phyloP scores from a whole-genome alignment of 2,329 filamentous ascomycete genomes.

The Colletotrichum abscissum region DNA sequence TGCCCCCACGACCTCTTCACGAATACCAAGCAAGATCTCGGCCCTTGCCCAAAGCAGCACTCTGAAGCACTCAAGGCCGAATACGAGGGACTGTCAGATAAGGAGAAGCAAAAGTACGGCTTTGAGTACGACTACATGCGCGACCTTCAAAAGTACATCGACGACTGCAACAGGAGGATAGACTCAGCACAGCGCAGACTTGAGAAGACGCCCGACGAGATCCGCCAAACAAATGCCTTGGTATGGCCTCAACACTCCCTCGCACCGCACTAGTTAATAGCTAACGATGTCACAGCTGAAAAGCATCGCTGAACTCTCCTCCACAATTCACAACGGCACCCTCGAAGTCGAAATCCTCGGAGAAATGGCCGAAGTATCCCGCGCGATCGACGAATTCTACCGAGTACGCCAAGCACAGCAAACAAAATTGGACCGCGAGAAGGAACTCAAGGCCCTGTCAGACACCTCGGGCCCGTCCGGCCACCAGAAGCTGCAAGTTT shows the following conservation, averaged over 20 bases:
- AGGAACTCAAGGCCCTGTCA: slow-evolving; percentile 88
- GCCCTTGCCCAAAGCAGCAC: slow-evolving; percentile 88
- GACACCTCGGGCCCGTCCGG: slow-evolving; percentile 94
- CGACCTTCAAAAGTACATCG: slow-evolving; percentile 96
- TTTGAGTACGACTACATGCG: slow-evolving; percentile 98
- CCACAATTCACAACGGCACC: slow-evolving; percentile 83
- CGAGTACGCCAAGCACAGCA: slow-evolving; percentile 84
- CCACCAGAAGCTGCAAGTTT: slow-evolving; percentile 98
- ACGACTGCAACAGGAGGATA: slow-evolving; percentile 95
- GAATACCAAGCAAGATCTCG: slow-evolving; percentile 98
- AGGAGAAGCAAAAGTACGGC: slow-evolving; percentile 81
- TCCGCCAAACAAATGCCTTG: slow-evolving; percentile 90
- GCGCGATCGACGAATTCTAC: slow-evolving; percentile 89
- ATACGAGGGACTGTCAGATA: slow-evolving; percentile 79
- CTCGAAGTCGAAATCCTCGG: slow-evolving; percentile 88
- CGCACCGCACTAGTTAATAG: not conserved
- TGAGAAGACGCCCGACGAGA: slow-evolving; percentile 98
- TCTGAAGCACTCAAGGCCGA: slow-evolving; percentile 89
- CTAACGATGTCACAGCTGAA: slow-evolving; percentile 69
- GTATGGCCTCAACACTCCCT: slow-evolving; percentile 49
- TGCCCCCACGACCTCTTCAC: slow-evolving; percentile 85
- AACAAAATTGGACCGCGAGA: slow-evolving; percentile 84
- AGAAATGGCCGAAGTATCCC: slow-evolving; percentile 82
- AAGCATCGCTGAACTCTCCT: slow-evolving; percentile 82
- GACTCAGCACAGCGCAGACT: slow-evolving; percentile 88